A percentile compares a stretch with the other conserved stretches of the same genome.
phyloP scores from a whole-genome alignment of 805 yeast species.

The Ogataea henricii region DNA sequence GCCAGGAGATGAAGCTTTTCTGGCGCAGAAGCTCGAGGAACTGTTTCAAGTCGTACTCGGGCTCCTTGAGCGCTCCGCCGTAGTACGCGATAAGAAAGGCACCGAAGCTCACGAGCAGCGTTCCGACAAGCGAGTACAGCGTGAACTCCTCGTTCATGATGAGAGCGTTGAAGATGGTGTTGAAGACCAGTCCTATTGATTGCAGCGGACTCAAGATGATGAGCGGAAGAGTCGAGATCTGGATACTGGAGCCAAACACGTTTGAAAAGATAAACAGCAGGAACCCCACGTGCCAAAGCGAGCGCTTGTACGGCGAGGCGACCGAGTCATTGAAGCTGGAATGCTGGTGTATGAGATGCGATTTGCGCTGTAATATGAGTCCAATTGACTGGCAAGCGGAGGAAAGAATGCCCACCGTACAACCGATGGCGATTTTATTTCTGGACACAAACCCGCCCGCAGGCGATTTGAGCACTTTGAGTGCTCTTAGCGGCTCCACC shows the following conservation, averaged over 20 bases:
- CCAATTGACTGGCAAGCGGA: constrained; percentile 83
- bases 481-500: background rate
- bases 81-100: constrained; percentile 77
- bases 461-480: background rate
- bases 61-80: constrained; percentile 67
- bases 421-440: constrained; percentile 52
- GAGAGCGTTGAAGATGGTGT: constrained; percentile 69
- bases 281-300: constrained; percentile 78
- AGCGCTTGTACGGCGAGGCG: constrained; percentile 45
- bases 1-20: constrained; percentile 60
- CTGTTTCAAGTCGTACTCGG: constrained; percentile 51
- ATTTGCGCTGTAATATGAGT: constrained; percentile 76
- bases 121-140: constrained; percentile 57
- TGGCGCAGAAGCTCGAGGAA: constrained; percentile 45
- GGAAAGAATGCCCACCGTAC: constrained; percentile 69
- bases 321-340: constrained; percentile 19
- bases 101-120: constrained; percentile 67
- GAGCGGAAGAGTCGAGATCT: constrained; percentile 80
- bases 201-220: constrained; percentile 81
- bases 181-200: constrained; percentile 86
- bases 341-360: constrained; percentile 55
- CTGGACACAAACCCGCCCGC: constrained; percentile 7
- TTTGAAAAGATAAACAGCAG: constrained; percentile 70
- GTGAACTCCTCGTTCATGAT: constrained; percentile 72
- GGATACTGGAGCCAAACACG: constrained; percentile 78